A percentile compares a stretch with the other conserved stretches of the same genome.
Conservation (phyloP, 345 rosid species). For the Fremontodendron californicum region DNA sequence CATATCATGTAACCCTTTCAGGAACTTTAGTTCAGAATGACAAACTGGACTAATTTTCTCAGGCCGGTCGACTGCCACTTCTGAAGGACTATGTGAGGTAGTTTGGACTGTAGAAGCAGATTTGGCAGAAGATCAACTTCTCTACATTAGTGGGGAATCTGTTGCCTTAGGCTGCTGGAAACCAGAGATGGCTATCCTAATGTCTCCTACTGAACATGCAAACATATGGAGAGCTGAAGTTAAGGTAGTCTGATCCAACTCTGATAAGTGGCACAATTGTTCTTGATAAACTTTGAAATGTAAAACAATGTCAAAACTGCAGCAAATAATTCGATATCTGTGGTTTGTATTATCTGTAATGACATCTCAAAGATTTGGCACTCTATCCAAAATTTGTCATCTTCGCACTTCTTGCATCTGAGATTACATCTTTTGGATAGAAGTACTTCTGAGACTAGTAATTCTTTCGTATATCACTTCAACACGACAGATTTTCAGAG, state of each 20-base stretch:
- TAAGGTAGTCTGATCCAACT: constrained; percentile 46
- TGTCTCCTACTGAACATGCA: constrained; percentile 52
- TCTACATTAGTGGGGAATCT: constrained; percentile 78
- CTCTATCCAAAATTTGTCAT: not conserved
- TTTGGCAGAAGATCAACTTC: constrained; percentile 52
- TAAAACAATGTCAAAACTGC: constrained; percentile 4
- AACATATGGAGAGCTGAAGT: constrained; percentile 75
- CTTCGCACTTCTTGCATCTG: not conserved
- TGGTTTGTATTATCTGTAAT: not conserved
- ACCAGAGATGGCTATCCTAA: constrained; percentile 60
- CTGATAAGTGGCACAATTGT: not conserved
- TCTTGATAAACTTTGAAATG: not conserved
- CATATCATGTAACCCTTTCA: constrained; percentile 19
- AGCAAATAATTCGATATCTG: not conserved
- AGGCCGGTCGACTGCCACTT: constrained; percentile 45
- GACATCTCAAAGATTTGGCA: not conserved
- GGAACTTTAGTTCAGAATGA: constrained; percentile 19
- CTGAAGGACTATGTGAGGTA: constrained; percentile 49
- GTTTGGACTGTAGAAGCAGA: constrained; percentile 86
- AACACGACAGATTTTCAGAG: not conserved
- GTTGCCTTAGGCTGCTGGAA: constrained; percentile 77
- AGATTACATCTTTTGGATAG: not conserved
- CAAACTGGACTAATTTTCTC: constrained; percentile 22
- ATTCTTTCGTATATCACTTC: not conserved
- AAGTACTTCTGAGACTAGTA: not conserved